These are phyloP conservation scores for Fusarium anguioides DNA, from an alignment of 2,329 filamentous ascomycete species.

Conservation along the genomic window DNA sequence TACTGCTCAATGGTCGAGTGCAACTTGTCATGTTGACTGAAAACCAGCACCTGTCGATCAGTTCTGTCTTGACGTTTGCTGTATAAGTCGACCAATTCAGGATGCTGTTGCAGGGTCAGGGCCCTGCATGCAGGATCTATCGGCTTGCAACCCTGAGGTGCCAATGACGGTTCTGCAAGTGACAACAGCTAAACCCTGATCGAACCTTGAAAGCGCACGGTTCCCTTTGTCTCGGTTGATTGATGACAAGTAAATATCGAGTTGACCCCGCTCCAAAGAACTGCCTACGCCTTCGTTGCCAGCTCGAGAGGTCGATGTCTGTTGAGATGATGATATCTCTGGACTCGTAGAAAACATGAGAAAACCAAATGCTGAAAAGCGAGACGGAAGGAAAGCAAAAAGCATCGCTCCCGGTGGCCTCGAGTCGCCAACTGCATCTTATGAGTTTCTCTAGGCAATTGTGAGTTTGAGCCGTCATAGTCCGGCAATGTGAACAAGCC, in stretches of 20 bases:
- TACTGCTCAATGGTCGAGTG: constrained; percentile 25
- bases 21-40: constrained; percentile 28
- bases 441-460: constrained; percentile 23
- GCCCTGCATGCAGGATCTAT: constrained; percentile 30
- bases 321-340: neutral
- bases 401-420: constrained; percentile 3
- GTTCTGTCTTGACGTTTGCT: neutral
- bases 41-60: constrained; percentile 2
- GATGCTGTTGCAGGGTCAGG: constrained; percentile 11
- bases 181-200: constrained; percentile 20
- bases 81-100: constrained; percentile 1
- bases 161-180: constrained; percentile 10
- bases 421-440: constrained; percentile 29
- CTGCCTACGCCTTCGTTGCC: neutral
- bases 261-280: constrained; percentile 7
- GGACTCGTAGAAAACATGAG: neutral
- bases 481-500: constrained; percentile 33
- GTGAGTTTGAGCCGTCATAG: constrained; percentile 39
- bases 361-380: neutral
- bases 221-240: constrained; percentile 18
- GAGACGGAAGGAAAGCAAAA: constrained; percentile 8
- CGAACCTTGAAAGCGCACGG: constrained; percentile 17
- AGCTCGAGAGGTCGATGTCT: neutral
- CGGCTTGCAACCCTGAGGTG: constrained; percentile 16
- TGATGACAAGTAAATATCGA: constrained; percentile 12